Evolutionary conservation across 148 eudicot genomes (phyloP), one percentile per base, ranked within the genome.

Genomic region (Vaccinium vitisidaea): DNA sequence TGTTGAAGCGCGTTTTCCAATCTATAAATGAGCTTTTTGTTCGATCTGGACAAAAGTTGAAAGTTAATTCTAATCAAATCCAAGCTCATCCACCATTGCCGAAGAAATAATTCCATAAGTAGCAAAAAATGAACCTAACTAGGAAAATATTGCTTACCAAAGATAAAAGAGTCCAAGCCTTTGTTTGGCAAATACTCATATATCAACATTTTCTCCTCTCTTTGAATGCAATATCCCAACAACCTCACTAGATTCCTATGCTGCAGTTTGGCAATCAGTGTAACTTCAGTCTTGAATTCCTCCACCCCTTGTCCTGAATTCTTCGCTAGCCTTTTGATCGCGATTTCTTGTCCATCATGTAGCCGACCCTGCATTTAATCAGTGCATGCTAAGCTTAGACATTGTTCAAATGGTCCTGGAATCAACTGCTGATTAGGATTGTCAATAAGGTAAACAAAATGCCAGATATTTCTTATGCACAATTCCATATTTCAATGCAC

Each of bases 111-210:
- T 5, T n/a, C 11, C 53, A 8, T 9, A 8, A 50, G 53, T 50
- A 50, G 53, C 8, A 63, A 21, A 25, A 15, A 36, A 36, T 73
- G 48, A 32, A 46, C n/a, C 4, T 15, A 49, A 5, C 9, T 50
- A 90, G 2, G 5, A 8, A 76, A 75, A n/a, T 18, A 56, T 5
- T 18, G 18, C 92, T 81, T 63, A 91, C 95, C 88, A 80, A 91
- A 92, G 76, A 92, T 91, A 65, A 88, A 80, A 4, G 61, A 70
- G 76, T 92, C 95, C 89, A 92, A 90, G 86, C 95, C 84, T 83
- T 83, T 90, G 88, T 92, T 92, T 36, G 92, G 92, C 86, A 92
- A 46, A 83, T 86, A 91, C 81, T 92, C 94, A 43, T 92, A 92
- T 80, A 91, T 86, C 11, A 7, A 19, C 21, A 67, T 12, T 11